Percentiles rank a stretch among this genome's conserved stretches.
Conservation (phyloP, 2,329 filamentous ascomycete genomes). For the Pseudogymnoascus destructans region DNA sequence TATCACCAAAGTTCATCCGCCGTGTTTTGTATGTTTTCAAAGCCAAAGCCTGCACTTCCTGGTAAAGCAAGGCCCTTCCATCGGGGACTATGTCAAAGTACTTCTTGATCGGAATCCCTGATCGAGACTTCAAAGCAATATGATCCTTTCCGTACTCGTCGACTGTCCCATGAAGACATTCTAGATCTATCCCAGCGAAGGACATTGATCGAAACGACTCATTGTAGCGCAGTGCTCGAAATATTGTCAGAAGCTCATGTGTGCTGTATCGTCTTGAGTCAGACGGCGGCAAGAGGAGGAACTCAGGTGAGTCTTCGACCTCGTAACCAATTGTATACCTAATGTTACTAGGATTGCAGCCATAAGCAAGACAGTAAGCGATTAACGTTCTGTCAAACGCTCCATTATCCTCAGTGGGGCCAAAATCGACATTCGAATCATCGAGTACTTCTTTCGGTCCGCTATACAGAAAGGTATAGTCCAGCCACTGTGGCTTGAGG, state of each 20-base stretch:
- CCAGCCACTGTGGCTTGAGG: constrained; percentile 52
- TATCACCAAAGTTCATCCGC: constrained; percentile 51
- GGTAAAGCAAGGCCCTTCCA: constrained; percentile 43
- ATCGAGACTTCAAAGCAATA: constrained; percentile 46
- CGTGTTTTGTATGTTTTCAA: constrained; percentile 50
- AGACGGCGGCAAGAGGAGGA: constrained; percentile 46
- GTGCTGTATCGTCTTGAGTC: constrained; percentile 41
- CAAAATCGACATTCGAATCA: constrained; percentile 28
- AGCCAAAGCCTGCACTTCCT: constrained; percentile 55
- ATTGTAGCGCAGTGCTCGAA: constrained; percentile 57
- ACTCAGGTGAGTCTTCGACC: constrained; percentile 54
- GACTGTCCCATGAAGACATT: constrained; percentile 46
- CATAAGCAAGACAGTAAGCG: constrained; percentile 58
- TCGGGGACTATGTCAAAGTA: constrained; percentile 25
- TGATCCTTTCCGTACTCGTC: constrained; percentile 48
- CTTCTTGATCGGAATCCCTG: constrained; percentile 25
- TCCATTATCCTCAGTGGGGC: constrained; percentile 42
- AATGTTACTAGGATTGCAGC: constrained; percentile 50
- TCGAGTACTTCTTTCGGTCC: constrained; percentile 44
- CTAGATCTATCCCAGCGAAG: constrained; percentile 51
- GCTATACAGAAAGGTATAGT: constrained; percentile 47
- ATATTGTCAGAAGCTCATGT: constrained; percentile 54
- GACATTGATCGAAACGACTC: constrained; percentile 56
- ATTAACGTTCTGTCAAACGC: constrained; percentile 54
- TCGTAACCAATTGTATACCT: constrained; percentile 47